Conservation (phyloP, 2,329 filamentous ascomycete species). For the Alternaria arbusti region DNA sequence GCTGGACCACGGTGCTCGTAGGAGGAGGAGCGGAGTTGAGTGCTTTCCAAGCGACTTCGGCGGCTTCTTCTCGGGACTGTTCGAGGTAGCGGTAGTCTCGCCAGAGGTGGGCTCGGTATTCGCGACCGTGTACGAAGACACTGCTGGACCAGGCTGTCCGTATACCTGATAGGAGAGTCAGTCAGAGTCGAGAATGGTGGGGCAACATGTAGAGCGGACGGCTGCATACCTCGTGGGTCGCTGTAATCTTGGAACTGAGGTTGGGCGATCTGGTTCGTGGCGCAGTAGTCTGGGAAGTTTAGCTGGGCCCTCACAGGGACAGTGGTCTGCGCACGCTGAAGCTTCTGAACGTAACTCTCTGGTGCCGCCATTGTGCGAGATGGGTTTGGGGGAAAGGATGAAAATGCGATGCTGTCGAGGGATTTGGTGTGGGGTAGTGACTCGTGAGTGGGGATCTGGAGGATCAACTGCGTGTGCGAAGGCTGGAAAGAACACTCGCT, state of each 20-base stretch:
- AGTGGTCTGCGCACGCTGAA: conserved; percentile 36
- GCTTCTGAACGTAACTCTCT: conserved; percentile 41
- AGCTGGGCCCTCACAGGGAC: conserved; percentile 11
- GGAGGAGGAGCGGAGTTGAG: conserved; percentile 22
- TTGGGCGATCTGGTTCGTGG: conserved; percentile 42
- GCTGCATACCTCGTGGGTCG: conserved; percentile 44
- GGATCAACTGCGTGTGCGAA: conserved; percentile 28
- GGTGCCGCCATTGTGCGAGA: conserved; percentile 36
- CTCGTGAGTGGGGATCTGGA: conserved; percentile 31
- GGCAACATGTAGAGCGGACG: not conserved
- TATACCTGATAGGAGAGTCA: conserved; percentile 34
- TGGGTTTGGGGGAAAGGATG: conserved; percentile 17
- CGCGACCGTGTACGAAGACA: conserved; percentile 43
- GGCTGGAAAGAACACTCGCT: conserved; percentile 28
- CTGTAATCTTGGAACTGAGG: conserved; percentile 48
- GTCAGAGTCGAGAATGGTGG: not conserved
- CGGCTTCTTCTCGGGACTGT: conserved; percentile 46
- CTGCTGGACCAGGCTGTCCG: conserved; percentile 46
- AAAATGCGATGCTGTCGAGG: conserved; percentile 17
- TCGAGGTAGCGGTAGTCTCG: conserved; percentile 47
- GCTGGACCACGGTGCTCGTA: conserved; percentile 20
- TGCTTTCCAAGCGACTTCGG: conserved; percentile 44
- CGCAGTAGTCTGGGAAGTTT: conserved; percentile 38
- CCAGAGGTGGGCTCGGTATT: conserved; percentile 44
- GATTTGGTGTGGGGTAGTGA: conserved; percentile 28